Base-by-base conservation (phyloP, 2,329 filamentous ascomycete genomes). In the Alternaria ethzedia region DNA sequence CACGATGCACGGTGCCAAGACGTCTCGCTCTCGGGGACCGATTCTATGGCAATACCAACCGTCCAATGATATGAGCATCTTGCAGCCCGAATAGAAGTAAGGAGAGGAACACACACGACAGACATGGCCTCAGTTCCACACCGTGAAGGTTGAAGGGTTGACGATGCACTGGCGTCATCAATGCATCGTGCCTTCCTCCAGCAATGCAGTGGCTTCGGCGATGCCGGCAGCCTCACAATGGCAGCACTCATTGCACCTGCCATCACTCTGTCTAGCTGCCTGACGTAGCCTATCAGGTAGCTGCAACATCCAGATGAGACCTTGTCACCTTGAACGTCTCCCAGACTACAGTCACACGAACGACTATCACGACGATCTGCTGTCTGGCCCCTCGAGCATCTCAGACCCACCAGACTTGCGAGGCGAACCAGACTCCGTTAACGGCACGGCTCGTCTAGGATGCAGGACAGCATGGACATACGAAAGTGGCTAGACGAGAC, bases 401-500 rank as follows among this genome's bases (percentile, higher is more conserved):
- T 54, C 55, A 54, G 57, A 32, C 60, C 21, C 11, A 59, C 61
- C 63, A 57, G 59, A 45, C 63, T 65, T 66, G 56, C 54, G 51
- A 45, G 23, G 36, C 26, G 41, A 45, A 23, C 54, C 54, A 57
- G 43, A 41, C 57, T 54, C 61, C 30, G 43, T 61, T 58, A 30
- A 63, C 68, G 67, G 68, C 45, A 70, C 69, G 67, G 69, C 70
- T 65, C 65, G 70, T 69, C 67, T 63, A 61, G 61, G 44, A 68
- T 65, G 61, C 49, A 59, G 51, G 52, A 59, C 23, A 62, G 30
- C 58, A 84, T 84, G 82, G 81, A 84, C 65, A 82, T 85, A 65
- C 72, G 71, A 51, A 77, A 73, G 67, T 85, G 83, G 83, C 76
- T 85, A 50, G 76, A 81, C 55, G 75, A 80, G 58, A 83, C 79